Percentiles rank a stretch among this genome's conserved stretches.
Conservation (phyloP, 805 yeast species). For the Priceomyces haplophilus region DNA sequence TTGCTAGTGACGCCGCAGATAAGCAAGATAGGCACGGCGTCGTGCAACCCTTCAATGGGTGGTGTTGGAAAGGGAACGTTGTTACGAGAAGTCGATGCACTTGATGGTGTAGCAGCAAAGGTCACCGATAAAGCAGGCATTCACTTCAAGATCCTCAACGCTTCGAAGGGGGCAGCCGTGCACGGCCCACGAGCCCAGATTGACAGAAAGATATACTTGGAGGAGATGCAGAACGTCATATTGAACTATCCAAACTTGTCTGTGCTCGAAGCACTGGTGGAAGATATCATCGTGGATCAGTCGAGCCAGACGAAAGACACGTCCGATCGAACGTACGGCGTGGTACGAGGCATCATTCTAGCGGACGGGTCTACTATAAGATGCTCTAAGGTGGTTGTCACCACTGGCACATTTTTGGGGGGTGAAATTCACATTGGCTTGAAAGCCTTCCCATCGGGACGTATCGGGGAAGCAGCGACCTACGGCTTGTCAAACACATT, state of each 20-base stretch:
- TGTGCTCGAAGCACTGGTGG: slow-evolving; percentile 72
- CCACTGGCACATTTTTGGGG: slow-evolving; percentile 93
- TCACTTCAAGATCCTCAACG: slow-evolving; percentile 81
- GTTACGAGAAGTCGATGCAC: slow-evolving; percentile 88
- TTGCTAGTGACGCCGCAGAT: slow-evolving; percentile 73
- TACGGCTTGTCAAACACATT: slow-evolving; percentile 84
- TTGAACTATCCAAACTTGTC: slow-evolving; percentile 52
- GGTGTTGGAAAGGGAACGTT: slow-evolving; percentile 98
- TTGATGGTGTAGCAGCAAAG: slow-evolving; percentile 85
- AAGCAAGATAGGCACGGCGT: slow-evolving; percentile 83
- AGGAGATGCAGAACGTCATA: slow-evolving; percentile 74
- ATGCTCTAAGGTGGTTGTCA: slow-evolving; percentile 71
- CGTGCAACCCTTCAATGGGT: slow-evolving; percentile 97
- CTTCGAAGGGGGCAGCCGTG: slow-evolving; percentile 91
- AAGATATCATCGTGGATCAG: slow-evolving; percentile 71
- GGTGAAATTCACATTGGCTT: slow-evolving; percentile 94
- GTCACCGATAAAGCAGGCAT: slow-evolving; percentile 93
- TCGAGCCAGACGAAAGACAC: slow-evolving; percentile 16
- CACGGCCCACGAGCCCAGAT: slow-evolving; percentile 99
- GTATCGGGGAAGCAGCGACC: slow-evolving; percentile 90
- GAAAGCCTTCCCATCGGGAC: slow-evolving; percentile 78
- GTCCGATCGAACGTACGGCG: slow-evolving; percentile 43
- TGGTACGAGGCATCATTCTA: slow-evolving; percentile 68
- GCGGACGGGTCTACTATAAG: slow-evolving; percentile 61
- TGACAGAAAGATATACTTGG: slow-evolving; percentile 74